A percentile compares a stretch with the other conserved stretches of the same genome.
Evolutionary conservation across 352 stramenopile species (phyloP).

Genomic region (Bremia lactucae): DNA sequence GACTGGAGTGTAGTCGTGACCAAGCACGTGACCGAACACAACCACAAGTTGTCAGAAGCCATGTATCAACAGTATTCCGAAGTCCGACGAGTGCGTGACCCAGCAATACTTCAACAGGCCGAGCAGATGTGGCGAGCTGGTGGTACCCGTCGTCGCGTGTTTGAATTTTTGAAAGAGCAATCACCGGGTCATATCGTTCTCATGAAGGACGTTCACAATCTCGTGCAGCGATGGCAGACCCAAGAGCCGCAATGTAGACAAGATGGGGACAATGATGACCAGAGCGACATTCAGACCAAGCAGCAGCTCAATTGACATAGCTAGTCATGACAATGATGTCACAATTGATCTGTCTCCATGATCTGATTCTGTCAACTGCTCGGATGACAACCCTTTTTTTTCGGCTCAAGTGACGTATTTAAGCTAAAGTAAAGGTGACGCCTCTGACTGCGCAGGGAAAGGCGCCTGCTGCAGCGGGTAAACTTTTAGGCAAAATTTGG

Average conservation of each 20-base stretch:
- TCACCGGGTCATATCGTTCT: slow-evolving; percentile 37
- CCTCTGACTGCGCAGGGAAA: slow-evolving; percentile 73
- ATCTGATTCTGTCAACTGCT: too few relatives aligned
- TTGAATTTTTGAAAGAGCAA: slow-evolving; percentile 62
- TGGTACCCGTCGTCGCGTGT: slow-evolving; percentile 47
- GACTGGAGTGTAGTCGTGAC: slow-evolving; percentile 62
- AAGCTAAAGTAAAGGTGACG: slow-evolving; percentile 4
- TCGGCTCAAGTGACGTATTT: not conserved
- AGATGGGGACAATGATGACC: slow-evolving; percentile 1
- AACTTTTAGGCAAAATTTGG: slow-evolving; percentile 63
- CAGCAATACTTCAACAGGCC: slow-evolving; percentile 36
- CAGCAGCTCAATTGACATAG: slow-evolving; percentile 1
- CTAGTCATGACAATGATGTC: slow-evolving; percentile 5
- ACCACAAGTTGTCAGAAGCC: slow-evolving; percentile 48
- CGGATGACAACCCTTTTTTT: slow-evolving; percentile 1
- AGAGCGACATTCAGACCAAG: slow-evolving; percentile 3
- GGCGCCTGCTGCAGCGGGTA: slow-evolving; percentile 51
- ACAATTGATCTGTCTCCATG: slow-evolving; percentile 14
- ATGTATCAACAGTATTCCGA: slow-evolving; percentile 64
- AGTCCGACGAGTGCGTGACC: slow-evolving; percentile 54
- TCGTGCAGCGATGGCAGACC: slow-evolving; percentile 60
- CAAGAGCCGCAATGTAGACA: slow-evolving; percentile 14
- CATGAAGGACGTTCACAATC: slow-evolving; percentile 80
- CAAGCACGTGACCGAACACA: slow-evolving; percentile 58
- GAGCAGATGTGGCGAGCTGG: slow-evolving; percentile 54